Conservation (phyloP, 257 asterid species). For the Handroanthus guayacan region DNA sequence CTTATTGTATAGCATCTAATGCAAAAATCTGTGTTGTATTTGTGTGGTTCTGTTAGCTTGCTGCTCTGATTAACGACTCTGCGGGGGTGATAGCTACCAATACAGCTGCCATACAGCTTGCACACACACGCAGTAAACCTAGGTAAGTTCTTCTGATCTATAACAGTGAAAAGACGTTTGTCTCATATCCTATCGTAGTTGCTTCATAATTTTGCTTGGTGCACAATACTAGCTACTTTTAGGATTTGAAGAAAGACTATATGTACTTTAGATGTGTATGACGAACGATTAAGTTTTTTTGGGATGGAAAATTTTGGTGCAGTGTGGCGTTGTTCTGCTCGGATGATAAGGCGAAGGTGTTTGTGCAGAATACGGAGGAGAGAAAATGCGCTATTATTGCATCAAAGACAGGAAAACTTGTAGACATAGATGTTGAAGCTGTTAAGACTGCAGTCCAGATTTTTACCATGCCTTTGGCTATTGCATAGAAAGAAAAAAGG, state of each 20-base stretch:
- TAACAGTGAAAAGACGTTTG: no score
- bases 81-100: slow-evolving; percentile 85
- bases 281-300: no score
- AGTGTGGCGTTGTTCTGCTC: slow-evolving; percentile 81
- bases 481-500: slow-evolving; percentile 38
- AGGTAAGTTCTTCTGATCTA: slow-evolving; percentile 49
- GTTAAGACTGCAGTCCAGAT: slow-evolving; percentile 69
- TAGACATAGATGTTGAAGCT: slow-evolving; percentile 77
- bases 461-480: slow-evolving; percentile 69
- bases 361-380: slow-evolving; percentile 71
- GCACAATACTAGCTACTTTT: no score
- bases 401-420: slow-evolving; percentile 76
- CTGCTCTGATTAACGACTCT: slow-evolving; percentile 83
- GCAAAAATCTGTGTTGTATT: background rate
- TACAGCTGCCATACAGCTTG: slow-evolving; percentile 87
- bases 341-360: slow-evolving; percentile 64
- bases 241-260: no score
- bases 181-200: no score
- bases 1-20: background rate
- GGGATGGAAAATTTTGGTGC: slow-evolving; percentile 13
- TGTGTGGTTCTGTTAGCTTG: slow-evolving; percentile 55
- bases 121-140: slow-evolving; percentile 79
- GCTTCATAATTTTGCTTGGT: no score
- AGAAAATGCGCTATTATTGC: slow-evolving; percentile 72
- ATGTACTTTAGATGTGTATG: no score